Percentiles rank a stretch among this genome's conserved stretches.
Conservation (phyloP, 257 asterid species). For the Capsicum rhomboideum region DNA sequence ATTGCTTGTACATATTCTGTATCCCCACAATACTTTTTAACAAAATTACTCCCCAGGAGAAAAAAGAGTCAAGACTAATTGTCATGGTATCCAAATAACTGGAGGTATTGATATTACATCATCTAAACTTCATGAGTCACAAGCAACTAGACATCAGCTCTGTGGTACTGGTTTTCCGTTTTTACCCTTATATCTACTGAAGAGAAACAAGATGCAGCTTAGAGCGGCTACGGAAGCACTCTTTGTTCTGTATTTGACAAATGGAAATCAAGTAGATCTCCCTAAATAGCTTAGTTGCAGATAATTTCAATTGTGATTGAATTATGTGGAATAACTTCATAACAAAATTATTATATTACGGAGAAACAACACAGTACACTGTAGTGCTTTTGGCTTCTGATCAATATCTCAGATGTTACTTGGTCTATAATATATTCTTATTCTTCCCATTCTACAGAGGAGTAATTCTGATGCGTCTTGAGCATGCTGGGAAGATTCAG, state of each 20-base stretch:
- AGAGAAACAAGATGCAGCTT: not conserved
- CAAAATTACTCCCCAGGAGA: not conserved
- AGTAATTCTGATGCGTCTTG: constrained; percentile 93
- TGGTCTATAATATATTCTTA: not conserved
- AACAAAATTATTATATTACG: not conserved
- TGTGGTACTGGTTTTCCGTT: not conserved
- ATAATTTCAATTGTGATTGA: not conserved
- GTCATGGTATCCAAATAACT: not conserved
- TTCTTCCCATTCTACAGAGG: constrained; percentile 42
- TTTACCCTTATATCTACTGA: not conserved
- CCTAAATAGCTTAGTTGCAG: not conserved
- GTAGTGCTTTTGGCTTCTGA: not conserved
- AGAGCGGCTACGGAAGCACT: not conserved
- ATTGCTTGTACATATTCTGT: not conserved
- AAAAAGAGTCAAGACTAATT: not conserved
- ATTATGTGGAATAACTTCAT: not conserved
- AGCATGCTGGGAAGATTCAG: constrained; percentile 85
- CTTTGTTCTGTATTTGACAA: not conserved
- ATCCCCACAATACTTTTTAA: not conserved
- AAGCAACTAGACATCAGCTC: not conserved
- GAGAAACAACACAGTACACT: not conserved
- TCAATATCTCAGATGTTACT: not conserved
- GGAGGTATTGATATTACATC: not conserved
- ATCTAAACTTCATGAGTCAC: not conserved
- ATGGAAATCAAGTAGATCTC: not conserved